A percentile compares a stretch with the other conserved stretches of the same genome.
Evolutionary conservation across 73 alveolate species (phyloP).

Genomic region (Uronychia binucleata): DNA sequence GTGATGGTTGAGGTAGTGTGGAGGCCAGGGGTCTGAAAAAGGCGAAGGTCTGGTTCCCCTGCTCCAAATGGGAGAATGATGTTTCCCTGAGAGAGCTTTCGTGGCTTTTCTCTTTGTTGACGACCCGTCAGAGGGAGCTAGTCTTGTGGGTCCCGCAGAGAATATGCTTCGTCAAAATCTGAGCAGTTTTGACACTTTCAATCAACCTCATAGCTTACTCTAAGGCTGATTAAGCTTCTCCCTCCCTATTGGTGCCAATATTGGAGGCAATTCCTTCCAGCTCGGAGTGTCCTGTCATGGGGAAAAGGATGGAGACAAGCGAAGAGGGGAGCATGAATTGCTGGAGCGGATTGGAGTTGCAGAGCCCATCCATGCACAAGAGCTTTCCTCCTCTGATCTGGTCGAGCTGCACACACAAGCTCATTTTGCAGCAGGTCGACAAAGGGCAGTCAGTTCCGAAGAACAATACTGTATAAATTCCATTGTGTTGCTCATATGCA

Average conservation of each 20-base stretch:
- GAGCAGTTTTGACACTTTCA: not conserved
- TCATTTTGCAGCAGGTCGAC: constrained; percentile 53
- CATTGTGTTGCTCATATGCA: not conserved
- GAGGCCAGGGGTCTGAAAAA: too few relatives aligned
- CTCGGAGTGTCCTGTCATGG: too few relatives aligned
- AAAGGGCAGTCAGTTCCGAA: constrained; percentile 49
- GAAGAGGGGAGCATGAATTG: constrained; percentile 19
- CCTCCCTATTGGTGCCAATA: too few relatives aligned
- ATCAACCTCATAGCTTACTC: too few relatives aligned
- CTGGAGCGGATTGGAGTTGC: constrained; percentile 41
- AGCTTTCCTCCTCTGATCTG: constrained; percentile 40
- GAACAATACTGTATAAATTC: not conserved
- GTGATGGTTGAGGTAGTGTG: too few relatives aligned
- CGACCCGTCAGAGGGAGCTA: not conserved
- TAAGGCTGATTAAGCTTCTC: too few relatives aligned
- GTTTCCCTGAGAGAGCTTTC: too few relatives aligned
- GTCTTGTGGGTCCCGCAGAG: not conserved
- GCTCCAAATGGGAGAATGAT: too few relatives aligned
- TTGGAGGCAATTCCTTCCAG: too few relatives aligned
- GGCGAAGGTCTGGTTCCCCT: too few relatives aligned
- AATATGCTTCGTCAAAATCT: not conserved
- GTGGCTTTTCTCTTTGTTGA: constrained; percentile 48
- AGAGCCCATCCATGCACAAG: constrained; percentile 49
- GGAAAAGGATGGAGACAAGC: not conserved
- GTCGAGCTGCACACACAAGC: constrained; percentile 28